phyloP scores from a whole-genome alignment of 83 land plant species.

The Picea abies region DNA sequence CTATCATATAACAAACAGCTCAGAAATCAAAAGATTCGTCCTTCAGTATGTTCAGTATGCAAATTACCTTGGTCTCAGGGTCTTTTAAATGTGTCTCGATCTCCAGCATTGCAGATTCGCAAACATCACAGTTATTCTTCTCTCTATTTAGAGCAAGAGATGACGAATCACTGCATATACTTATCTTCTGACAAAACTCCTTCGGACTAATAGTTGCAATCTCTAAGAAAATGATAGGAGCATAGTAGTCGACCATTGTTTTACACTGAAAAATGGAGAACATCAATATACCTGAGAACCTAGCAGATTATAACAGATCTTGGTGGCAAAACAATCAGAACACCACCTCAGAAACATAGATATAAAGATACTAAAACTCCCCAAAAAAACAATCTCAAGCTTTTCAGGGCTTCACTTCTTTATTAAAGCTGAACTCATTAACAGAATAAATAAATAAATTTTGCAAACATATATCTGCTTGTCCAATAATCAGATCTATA shows the following conservation, averaged over 20 bases:
- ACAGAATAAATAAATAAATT: not conserved
- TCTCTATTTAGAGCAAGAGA: conserved; percentile 1
- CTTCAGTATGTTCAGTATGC: not conserved
- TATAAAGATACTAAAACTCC: not conserved
- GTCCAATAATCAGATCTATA: not conserved
- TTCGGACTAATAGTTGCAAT: conserved; percentile 36
- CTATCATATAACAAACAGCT: not conserved
- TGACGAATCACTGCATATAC: conserved; percentile 27
- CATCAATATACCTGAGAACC: not conserved
- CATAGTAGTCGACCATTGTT: conserved; percentile 53
- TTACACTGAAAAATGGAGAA: conserved; percentile 30
- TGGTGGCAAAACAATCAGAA: not conserved
- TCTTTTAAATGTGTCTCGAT: conserved; percentile 32
- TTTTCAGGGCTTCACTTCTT: not conserved
- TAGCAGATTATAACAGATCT: not conserved
- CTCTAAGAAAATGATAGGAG: conserved; percentile 53
- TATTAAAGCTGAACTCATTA: not conserved
- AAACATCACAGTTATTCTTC: conserved; percentile 25
- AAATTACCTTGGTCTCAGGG: conserved; percentile 41
- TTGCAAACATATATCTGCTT: too few species aligned
- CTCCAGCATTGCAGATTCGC: conserved; percentile 34
- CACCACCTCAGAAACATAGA: not conserved
- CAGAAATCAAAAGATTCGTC: not conserved
- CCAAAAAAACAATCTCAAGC: not conserved
- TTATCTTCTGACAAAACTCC: conserved; percentile 46